Evolutionary conservation across 371 early-diverging fungal genomes (phyloP).

Genomic region (Neoconidiobolus thromboides): DNA sequence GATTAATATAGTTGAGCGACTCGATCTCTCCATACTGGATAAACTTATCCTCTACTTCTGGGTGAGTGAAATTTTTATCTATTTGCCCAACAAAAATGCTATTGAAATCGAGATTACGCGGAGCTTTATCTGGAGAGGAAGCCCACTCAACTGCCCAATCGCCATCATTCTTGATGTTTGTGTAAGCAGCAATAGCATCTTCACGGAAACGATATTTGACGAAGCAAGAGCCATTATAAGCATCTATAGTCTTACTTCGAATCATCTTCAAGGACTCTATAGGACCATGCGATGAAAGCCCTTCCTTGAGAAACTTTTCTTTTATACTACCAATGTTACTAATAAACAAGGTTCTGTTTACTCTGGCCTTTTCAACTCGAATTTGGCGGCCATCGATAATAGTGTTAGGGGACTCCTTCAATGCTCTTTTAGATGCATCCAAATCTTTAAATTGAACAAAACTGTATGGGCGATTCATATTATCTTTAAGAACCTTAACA

Average conservation of each 20-base stretch:
- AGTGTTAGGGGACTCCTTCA: conserved; percentile 46
- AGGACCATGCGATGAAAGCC: conserved; percentile 32
- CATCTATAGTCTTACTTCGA: conserved; percentile 19
- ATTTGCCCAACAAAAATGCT: conserved; percentile 56
- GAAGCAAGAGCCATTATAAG: conserved; percentile 34
- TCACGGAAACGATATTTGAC: conserved; percentile 56
- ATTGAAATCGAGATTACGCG: conserved; percentile 21
- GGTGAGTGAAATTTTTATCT: conserved; percentile 26
- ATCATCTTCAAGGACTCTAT: conserved; percentile 45
- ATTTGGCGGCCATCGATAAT: conserved; percentile 48
- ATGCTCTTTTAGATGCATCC: conserved; percentile 37
- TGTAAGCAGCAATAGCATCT: conserved; percentile 58
- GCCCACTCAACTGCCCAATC: conserved; percentile 58
- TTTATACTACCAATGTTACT: conserved; percentile 22
- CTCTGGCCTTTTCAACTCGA: conserved; percentile 67
- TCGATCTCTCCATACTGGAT: conserved; percentile 32
- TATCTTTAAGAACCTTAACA: conserved; percentile 64
- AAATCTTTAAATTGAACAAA: conserved; percentile 64
- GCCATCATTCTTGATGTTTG: conserved; percentile 18
- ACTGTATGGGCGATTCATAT: conserved; percentile 56
- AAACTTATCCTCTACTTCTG: conserved; percentile 26
- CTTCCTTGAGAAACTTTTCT: conserved; percentile 17
- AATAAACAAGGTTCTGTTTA: conserved; percentile 60
- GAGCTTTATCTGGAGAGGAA: conserved; percentile 20
- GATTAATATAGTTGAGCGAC: conserved; percentile 27